These are phyloP conservation scores for Emergomyces pasteurianus DNA, from an alignment of 2,329 filamentous ascomycete species.

Conservation along the genomic window DNA sequence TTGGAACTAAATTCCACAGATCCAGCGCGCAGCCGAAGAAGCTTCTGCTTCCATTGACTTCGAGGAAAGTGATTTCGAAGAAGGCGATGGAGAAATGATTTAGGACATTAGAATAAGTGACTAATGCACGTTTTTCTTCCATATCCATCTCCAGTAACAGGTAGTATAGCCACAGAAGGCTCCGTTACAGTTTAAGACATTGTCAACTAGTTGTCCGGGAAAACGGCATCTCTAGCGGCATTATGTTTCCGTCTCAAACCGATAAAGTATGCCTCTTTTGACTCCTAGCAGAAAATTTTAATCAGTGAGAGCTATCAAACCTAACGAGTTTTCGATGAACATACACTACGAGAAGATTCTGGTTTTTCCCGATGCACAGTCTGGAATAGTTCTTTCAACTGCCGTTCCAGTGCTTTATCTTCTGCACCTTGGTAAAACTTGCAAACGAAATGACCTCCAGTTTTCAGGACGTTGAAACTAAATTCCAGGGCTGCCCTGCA, in stretches of 20 bases:
- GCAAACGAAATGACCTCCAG: conserved; percentile 84
- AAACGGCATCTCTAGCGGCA: conserved; percentile 35
- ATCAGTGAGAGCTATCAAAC: not conserved
- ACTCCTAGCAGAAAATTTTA: conserved; percentile 46
- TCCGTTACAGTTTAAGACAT: not conserved
- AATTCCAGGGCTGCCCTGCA: conserved; percentile 78
- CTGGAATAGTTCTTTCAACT: conserved; percentile 63
- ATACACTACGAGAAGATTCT: conserved; percentile 73
- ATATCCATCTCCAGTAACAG: not conserved
- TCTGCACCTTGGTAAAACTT: conserved; percentile 93
- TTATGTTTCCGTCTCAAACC: conserved; percentile 56
- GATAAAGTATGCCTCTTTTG: conserved; percentile 77
- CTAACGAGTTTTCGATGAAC: conserved; percentile 20
- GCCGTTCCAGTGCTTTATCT: conserved; percentile 65
- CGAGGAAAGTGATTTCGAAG: conserved; percentile 21
- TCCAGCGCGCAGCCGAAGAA: conserved; percentile 36
- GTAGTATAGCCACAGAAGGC: not conserved
- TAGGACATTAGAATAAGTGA: not conserved
- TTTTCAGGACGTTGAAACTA: conserved; percentile 67
- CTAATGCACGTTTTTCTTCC: not conserved
- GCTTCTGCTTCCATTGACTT: conserved; percentile 34
- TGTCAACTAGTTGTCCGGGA: conserved; percentile 14
- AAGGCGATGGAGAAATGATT: not conserved
- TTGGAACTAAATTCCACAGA: conserved; percentile 21
- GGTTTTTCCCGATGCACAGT: conserved; percentile 83